These are phyloP conservation scores for Isatis lusitanica DNA, from an alignment of 441 rosid species.

Conservation along the genomic window DNA sequence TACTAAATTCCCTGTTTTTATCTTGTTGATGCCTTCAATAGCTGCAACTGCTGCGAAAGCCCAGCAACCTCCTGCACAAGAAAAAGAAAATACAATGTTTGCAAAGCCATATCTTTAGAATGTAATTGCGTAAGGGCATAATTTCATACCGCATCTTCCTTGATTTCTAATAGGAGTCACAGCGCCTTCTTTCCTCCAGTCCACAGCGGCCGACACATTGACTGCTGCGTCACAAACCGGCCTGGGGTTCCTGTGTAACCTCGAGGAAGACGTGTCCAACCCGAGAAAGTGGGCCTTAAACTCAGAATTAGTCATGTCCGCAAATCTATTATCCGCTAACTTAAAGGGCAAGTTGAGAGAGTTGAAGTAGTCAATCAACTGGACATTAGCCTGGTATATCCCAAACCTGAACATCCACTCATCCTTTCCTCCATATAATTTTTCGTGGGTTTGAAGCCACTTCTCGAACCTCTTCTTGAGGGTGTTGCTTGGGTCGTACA, in stretches of 20 bases:
- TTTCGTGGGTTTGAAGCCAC: constrained; percentile 53
- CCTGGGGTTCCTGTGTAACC: neutral
- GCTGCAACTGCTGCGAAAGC: constrained; percentile 89
- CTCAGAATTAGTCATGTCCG: constrained; percentile 82
- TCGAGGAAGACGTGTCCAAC: constrained; percentile 5
- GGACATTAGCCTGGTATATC: constrained; percentile 65
- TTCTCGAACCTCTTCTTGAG: constrained; percentile 49
- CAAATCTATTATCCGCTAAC: constrained; percentile 73
- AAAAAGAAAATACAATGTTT: neutral
- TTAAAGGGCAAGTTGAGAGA: constrained; percentile 61
- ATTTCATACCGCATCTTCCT: constrained; percentile 69
- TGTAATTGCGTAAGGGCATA: constrained; percentile 10
- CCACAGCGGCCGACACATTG: constrained; percentile 45
- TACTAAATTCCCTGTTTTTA: constrained; percentile 57
- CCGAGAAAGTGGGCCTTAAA: constrained; percentile 55
- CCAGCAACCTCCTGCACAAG: constrained; percentile 77
- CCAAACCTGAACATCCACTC: constrained; percentile 63
- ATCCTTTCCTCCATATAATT: constrained; percentile 40
- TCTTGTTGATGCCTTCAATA: constrained; percentile 70
- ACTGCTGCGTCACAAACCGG: neutral
- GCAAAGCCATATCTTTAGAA: constrained; percentile 9
- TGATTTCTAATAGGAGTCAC: constrained; percentile 71
- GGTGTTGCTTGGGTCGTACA: constrained; percentile 30
- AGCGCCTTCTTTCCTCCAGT: constrained; percentile 77
- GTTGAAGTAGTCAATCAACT: constrained; percentile 63